phyloP scores from a whole-genome alignment of 2,329 filamentous ascomycete species.

The Cladorrhinum sp. region DNA sequence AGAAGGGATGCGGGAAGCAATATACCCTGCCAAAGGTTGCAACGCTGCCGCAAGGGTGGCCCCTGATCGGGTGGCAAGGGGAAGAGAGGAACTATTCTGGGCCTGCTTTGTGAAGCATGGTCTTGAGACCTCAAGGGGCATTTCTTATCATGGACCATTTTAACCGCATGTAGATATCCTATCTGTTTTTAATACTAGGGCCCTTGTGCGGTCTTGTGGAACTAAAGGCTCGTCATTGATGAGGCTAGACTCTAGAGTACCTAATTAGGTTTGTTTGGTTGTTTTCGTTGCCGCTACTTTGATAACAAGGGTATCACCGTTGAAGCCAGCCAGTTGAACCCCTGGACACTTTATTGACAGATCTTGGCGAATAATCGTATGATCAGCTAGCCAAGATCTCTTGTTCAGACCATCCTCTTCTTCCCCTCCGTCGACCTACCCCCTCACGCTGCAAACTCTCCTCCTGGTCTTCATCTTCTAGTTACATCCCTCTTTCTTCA shows the following conservation, averaged over 20 bases:
- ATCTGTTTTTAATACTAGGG: too few relatives aligned
- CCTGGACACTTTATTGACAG: neutral
- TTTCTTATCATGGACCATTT: too few relatives aligned
- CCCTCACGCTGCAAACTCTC: too few relatives aligned
- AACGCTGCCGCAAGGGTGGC: slow-evolving; percentile 61
- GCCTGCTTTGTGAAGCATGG: slow-evolving; percentile 14
- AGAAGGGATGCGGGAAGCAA: slow-evolving; percentile 51
- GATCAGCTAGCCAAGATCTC: too few relatives aligned
- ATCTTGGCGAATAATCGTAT: neutral
- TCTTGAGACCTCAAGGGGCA: too few relatives aligned
- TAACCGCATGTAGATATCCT: too few relatives aligned
- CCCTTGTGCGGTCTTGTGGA: too few relatives aligned
- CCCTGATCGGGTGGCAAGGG: slow-evolving; percentile 51
- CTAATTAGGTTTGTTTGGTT: too few relatives aligned
- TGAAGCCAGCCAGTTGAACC: neutral
- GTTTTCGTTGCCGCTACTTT: neutral
- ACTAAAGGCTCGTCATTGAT: too few relatives aligned
- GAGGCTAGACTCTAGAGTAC: too few relatives aligned
- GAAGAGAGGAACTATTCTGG: slow-evolving; percentile 33
- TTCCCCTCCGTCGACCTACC: too few relatives aligned
- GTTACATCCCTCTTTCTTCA: neutral
- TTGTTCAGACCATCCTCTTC: neutral
- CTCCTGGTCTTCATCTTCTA: too few relatives aligned
- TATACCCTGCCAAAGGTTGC: slow-evolving; percentile 59
- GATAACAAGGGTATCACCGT: neutral